Percentiles rank a stretch among this genome's conserved stretches.
Evolutionary conservation across 1,284 basidiomycete species (phyloP).

Genomic region (Apiotrichum sp.): DNA sequence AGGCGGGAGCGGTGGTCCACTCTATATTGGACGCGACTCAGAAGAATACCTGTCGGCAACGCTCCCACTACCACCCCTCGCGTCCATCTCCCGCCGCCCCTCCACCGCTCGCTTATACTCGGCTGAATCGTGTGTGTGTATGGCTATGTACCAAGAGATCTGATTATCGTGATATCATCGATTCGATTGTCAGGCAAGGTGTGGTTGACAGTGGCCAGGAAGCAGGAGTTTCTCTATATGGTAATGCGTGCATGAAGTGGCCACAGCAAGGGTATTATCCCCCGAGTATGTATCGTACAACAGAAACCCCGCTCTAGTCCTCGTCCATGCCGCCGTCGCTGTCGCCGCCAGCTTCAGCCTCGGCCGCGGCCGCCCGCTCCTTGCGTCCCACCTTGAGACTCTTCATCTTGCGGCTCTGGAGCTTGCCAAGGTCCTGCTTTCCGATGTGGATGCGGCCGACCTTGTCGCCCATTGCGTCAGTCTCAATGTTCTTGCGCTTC

Average conservation of each 20-base stretch:
- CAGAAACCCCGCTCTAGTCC: conserved; percentile 9
- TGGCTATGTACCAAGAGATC: conserved; percentile 5
- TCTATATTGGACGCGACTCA: too few relatives aligned
- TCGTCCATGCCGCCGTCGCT: conserved; percentile 13
- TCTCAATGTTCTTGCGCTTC: conserved; percentile 90
- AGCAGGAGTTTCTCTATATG: not conserved
- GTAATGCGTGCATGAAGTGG: conserved; percentile 9
- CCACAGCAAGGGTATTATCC: not conserved
- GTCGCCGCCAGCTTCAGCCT: conserved; percentile 13
- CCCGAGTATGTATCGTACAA: conserved; percentile 9
- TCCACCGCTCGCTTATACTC: not conserved
- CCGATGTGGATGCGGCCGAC: conserved; percentile 83
- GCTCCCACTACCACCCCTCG: not conserved
- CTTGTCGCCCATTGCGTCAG: conserved; percentile 97
- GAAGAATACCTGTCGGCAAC: not conserved
- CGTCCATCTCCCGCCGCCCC: not conserved
- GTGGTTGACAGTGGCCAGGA: too few relatives aligned
- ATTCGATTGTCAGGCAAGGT: too few relatives aligned
- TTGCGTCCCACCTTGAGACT: conserved; percentile 39
- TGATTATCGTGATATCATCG: not conserved
- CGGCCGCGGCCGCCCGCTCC: conserved; percentile 20
- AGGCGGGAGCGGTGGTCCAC: too few relatives aligned
- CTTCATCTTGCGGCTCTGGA: conserved; percentile 59
- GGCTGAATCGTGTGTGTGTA: not conserved
- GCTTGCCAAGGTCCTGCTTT: conserved; percentile 76